Conservation (phyloP, 1,284 basidiomycete species). For the Singerocomus rubriflavus region DNA sequence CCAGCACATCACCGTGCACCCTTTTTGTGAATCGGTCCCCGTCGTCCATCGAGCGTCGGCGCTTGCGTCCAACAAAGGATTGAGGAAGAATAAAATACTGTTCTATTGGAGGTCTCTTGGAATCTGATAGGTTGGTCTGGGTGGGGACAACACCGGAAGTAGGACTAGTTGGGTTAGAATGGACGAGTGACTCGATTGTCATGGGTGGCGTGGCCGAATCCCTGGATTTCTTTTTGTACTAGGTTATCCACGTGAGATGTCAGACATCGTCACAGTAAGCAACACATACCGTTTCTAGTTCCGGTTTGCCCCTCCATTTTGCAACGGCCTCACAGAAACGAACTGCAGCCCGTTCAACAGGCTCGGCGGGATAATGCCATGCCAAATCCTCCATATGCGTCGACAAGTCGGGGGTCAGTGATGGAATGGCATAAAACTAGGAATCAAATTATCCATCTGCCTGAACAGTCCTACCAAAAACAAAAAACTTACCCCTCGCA, state of each 20-base stretch:
- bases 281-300: conserved; percentile 65
- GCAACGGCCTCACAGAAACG: conserved; percentile 77
- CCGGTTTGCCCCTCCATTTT: conserved; percentile 77
- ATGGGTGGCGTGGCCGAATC: conserved; percentile 39
- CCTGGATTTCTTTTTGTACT: conserved; percentile 55
- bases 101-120: conserved; percentile 38
- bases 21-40: conserved; percentile 27
- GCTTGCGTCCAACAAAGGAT: conserved; percentile 23
- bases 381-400: conserved; percentile 79
- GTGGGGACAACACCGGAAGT: conserved; percentile 23
- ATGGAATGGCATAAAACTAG: conserved; percentile 73
- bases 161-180: conserved; percentile 59
- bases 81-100: conserved; percentile 41
- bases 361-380: conserved; percentile 75
- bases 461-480: background rate
- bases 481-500: conserved; percentile 54
- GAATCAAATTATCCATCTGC: conserved; percentile 11
- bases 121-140: conserved; percentile 15
- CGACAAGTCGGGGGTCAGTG: conserved; percentile 64
- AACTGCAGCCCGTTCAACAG: conserved; percentile 72
- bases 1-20: conserved; percentile 13
- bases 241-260: conserved; percentile 15
- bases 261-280: background rate
- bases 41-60: conserved; percentile 31
- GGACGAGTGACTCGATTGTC: conserved; percentile 60